Conservation (phyloP, 1,139 yeast genomes). For the Lodderomyces pseudojiufengensis region DNA sequence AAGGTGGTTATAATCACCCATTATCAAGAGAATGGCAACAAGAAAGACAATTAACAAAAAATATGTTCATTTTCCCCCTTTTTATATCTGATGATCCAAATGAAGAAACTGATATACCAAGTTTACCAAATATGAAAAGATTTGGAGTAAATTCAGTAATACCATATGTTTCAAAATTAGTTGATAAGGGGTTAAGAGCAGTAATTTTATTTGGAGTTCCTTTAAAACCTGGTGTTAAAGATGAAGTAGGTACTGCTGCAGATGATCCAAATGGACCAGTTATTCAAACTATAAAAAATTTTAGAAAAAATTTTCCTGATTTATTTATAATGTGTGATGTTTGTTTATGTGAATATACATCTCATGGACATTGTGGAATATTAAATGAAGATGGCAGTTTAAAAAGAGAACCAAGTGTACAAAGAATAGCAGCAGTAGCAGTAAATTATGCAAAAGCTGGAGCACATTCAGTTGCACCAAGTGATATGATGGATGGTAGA, state of each 20-base stretch:
- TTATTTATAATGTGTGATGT: conserved; percentile 91
- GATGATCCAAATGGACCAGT: conserved; percentile 98
- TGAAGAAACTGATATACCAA: conserved; percentile 68
- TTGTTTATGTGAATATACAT: conserved; percentile 93
- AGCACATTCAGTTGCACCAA: conserved; percentile 93
- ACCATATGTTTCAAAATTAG: conserved; percentile 66
- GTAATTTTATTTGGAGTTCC: conserved; percentile 95
- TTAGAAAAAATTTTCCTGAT: conserved; percentile 67
- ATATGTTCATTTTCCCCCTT: conserved; percentile 90
- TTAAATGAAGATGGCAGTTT: conserved; percentile 82
- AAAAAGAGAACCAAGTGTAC: conserved; percentile 70
- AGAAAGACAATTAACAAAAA: conserved; percentile 76
- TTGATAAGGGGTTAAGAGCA: conserved; percentile 76
- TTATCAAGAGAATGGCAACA: conserved; percentile 88
- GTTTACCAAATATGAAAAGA: conserved; percentile 85
- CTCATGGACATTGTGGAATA: conserved; percentile 96
- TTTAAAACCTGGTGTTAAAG: conserved; percentile 68
- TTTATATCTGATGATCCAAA: conserved; percentile 81
- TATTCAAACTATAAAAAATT: conserved; percentile 66
- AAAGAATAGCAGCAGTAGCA: conserved; percentile 90
- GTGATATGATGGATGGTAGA: conserved; percentile 98
- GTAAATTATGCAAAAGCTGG: conserved; percentile 95
- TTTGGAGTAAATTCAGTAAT: conserved; percentile 78
- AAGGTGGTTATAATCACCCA: conserved; percentile 94
- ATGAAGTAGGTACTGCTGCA: conserved; percentile 80